phyloP scores from a whole-genome alignment of 176 grass and related monocot genomes.

The Bromus sterilis region DNA sequence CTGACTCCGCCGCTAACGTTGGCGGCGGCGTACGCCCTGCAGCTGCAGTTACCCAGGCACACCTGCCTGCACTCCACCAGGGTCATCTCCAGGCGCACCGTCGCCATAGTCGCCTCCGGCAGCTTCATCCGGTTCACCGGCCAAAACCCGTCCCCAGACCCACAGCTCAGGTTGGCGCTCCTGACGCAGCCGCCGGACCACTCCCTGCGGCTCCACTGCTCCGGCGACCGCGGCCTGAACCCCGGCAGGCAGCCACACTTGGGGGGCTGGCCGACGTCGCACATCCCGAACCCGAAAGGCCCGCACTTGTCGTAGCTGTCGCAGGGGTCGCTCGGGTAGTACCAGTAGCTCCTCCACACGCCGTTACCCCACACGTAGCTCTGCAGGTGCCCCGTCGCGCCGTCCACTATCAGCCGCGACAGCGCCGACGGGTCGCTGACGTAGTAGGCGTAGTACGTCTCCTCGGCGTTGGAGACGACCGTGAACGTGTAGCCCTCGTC shows the following conservation, averaged over 20 bases:
- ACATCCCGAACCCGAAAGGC: slow-evolving; percentile 20
- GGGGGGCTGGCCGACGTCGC: not conserved
- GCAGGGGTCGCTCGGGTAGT: slow-evolving; percentile 30
- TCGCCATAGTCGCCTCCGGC: slow-evolving; percentile 33
- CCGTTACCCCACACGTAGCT: not conserved
- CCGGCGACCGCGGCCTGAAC: slow-evolving; percentile 25
- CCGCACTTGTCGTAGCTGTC: slow-evolving; percentile 35
- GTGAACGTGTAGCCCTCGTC: slow-evolving; percentile 15
- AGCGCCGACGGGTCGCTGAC: not conserved
- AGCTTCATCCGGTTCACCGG: slow-evolving; percentile 38
- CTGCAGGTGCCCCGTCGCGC: not conserved
- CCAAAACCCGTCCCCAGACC: slow-evolving; percentile 32
- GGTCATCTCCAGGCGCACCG: slow-evolving; percentile 7
- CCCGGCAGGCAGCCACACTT: slow-evolving; percentile 35
- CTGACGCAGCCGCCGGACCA: slow-evolving; percentile 18
- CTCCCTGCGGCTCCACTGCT: slow-evolving; percentile 24
- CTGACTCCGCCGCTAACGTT: slow-evolving; percentile 15
- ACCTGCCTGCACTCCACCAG: slow-evolving; percentile 22
- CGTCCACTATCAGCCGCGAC: not conserved
- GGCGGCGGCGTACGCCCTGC: slow-evolving; percentile 30
- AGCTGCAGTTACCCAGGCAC: slow-evolving; percentile 36
- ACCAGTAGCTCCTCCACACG: slow-evolving; percentile 26
- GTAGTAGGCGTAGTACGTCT: not conserved
- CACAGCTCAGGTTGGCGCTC: slow-evolving; percentile 19
- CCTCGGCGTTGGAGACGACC: not conserved